Percentiles rank a stretch among this genome's conserved stretches.
phyloP scores from a whole-genome alignment of 768 basidiomycete species.

The Dictyophora rubrovolvata region DNA sequence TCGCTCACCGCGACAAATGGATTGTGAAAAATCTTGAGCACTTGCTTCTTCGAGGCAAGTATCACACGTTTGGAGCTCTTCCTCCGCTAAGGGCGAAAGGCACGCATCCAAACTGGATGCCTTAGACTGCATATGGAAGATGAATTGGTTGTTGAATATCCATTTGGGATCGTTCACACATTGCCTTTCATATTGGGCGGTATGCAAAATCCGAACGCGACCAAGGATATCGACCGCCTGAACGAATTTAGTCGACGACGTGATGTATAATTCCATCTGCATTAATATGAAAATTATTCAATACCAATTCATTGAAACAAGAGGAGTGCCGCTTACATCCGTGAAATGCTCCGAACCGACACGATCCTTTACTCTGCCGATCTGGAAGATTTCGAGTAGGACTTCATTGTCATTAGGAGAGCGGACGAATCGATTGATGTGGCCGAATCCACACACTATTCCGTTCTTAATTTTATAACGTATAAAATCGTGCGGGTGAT shows the following conservation, averaged over 20 bases:
- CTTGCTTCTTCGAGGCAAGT: not conserved
- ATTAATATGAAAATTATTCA: not conserved
- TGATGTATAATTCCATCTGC: not conserved
- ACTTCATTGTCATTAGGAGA: not conserved
- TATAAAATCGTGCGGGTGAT: slow-evolving; percentile 3
- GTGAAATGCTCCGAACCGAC: not conserved
- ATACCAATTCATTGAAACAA: not conserved
- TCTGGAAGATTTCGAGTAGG: not conserved
- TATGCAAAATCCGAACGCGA: not conserved
- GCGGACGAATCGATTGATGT: not conserved
- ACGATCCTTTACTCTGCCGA: slow-evolving; percentile 2
- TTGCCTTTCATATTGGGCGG: not conserved
- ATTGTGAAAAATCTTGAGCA: not conserved
- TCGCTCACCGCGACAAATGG: not conserved
- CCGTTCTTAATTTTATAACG: slow-evolving; percentile 1
- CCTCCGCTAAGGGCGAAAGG: not conserved
- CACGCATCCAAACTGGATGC: not conserved
- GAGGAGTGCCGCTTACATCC: not conserved
- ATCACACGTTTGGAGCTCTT: not conserved
- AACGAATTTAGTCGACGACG: not conserved
- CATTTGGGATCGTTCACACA: not conserved
- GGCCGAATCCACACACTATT: slow-evolving; percentile 1
- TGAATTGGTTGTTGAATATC: not conserved
- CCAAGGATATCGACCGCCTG: not conserved
- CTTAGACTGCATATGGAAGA: not conserved